These are phyloP conservation scores for Hsuehochloa calcarea DNA, from an alignment of 176 grass and related monocot genomes.

Conservation along the genomic window DNA sequence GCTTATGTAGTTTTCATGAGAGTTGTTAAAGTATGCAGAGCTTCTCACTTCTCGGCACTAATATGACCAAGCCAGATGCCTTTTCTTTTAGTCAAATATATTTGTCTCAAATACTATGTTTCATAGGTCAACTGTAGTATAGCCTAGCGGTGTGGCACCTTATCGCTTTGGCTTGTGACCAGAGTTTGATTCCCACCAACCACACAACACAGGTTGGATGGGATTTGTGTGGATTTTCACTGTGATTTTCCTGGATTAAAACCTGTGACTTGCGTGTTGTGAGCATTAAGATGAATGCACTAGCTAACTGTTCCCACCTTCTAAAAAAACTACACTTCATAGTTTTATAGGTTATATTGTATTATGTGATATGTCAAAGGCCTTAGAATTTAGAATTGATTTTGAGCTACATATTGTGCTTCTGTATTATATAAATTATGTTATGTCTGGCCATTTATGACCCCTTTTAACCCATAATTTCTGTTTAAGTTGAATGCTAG, in stretches of 20 bases:
- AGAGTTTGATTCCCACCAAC: neutral
- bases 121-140: neutral
- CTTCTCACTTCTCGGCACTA: neutral
- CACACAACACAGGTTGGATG: neutral
- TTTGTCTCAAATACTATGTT: neutral
- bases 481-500: neutral
- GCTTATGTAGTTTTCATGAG: neutral
- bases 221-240: neutral
- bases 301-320: neutral
- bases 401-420: neutral
- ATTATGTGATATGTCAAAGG: neutral
- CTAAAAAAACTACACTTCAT: neutral
- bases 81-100: constrained; percentile 12
- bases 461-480: neutral
- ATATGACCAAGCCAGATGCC: neutral
- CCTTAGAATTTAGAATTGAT: neutral
- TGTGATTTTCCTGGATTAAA: neutral
- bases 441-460: neutral
- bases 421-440: neutral
- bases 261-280: neutral
- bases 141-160: neutral
- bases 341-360: neutral
- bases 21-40: neutral
- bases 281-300: neutral
- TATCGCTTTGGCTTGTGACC: neutral